phyloP scores from a whole-genome alignment of 1,139 yeast species.

The Saccharomyces hybrid region DNA sequence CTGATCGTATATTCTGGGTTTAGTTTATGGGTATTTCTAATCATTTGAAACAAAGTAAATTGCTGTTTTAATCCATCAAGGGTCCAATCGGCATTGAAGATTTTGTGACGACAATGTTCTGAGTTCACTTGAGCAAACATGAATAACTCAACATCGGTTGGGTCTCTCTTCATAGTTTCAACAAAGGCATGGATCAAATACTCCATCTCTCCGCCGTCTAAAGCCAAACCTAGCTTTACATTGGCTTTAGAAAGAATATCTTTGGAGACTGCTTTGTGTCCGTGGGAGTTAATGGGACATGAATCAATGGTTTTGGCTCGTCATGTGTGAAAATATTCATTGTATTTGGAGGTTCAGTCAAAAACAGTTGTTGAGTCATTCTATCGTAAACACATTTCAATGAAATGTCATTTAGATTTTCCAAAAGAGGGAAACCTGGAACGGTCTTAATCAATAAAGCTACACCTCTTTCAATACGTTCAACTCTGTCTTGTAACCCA shows the following conservation, averaged over 20 bases:
- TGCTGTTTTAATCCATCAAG: conserved; percentile 77
- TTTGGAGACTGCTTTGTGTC: conserved; percentile 36
- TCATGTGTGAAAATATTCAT: conserved; percentile 73
- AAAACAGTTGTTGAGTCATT: conserved; percentile 78
- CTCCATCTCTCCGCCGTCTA: conserved; percentile 87
- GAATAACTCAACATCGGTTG: conserved; percentile 95
- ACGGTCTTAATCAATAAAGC: conserved; percentile 64
- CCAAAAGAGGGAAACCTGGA: conserved; percentile 56
- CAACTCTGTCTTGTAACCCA: conserved; percentile 63
- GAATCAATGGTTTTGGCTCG: conserved; percentile 76
- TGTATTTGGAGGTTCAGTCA: conserved; percentile 52
- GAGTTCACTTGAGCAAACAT: conserved; percentile 99
- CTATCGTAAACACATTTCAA: conserved; percentile 78
- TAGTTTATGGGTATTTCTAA: conserved; percentile 81
- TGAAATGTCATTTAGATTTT: conserved; percentile 45
- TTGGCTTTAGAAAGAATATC: conserved; percentile 69
- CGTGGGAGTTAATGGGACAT: conserved; percentile 47
- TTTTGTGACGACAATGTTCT: conserved; percentile 98
- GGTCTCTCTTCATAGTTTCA: conserved; percentile 71
- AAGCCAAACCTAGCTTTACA: conserved; percentile 78
- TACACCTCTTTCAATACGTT: conserved; percentile 85
- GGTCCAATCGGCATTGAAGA: conserved; percentile 97
- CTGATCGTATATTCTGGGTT: conserved; percentile 80
- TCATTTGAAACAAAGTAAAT: conserved; percentile 81
- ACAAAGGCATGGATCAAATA: conserved; percentile 77